Percentiles rank a stretch among this genome's conserved stretches.
Evolutionary conservation across 176 grass and related monocot species (phyloP).

Genomic region (maize (Zea mays)): Zm-B73-REFERENCE-NAM-5.0 NC_050096.1:284303501-284304000

Average conservation of each 20-base stretch:
- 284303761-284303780: constrained; percentile 46
- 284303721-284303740: constrained; percentile 73
- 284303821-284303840: background rate
- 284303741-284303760: constrained; percentile 87
- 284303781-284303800: constrained; percentile 55
- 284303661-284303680: constrained; percentile 80
- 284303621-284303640: constrained; percentile 24
- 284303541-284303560: background rate
- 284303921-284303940: constrained; percentile 44
- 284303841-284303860: constrained; percentile 14
- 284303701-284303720: constrained; percentile 77
- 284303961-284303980: constrained; percentile 34
- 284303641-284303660: constrained; percentile 85
- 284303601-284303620: background rate
- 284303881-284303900: constrained; percentile 74
- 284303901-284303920: constrained; percentile 69
- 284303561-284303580: background rate
- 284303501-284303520: background rate
- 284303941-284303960: constrained; percentile 32
- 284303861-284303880: constrained; percentile 9
- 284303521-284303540: background rate
- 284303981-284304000: constrained; percentile 71
- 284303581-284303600: constrained; percentile 2
- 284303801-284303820: constrained; percentile 83
- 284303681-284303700: constrained; percentile 76